Percentiles rank a stretch among this genome's conserved stretches.
phyloP scores from a whole-genome alignment of 2,329 filamentous ascomycete species.

The Cryphonectria parasitica region DNA sequence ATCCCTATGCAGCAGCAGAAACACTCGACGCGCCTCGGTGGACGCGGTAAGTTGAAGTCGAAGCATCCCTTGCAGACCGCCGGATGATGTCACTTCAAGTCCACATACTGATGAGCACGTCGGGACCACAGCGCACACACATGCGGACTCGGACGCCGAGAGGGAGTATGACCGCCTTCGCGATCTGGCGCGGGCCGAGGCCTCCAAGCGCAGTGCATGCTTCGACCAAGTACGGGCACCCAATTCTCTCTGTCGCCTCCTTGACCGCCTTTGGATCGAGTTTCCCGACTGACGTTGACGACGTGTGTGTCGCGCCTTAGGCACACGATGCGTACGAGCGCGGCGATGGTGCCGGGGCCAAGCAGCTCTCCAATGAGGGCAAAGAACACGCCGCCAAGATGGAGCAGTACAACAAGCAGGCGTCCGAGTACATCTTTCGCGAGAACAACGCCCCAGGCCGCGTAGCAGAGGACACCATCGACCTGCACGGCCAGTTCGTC shows the following conservation, averaged over 20 bases:
- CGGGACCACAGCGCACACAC: conserved; percentile 22
- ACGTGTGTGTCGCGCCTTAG: conserved; percentile 41
- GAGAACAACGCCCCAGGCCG: conserved; percentile 85
- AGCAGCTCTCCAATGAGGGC: conserved; percentile 81
- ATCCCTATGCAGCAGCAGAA: conserved; percentile 44
- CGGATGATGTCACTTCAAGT: conserved; percentile 27
- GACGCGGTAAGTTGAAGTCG: conserved; percentile 47
- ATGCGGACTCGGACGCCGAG: conserved; percentile 68
- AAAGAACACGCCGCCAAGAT: conserved; percentile 83
- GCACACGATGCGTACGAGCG: conserved; percentile 78
- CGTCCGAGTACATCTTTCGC: conserved; percentile 91
- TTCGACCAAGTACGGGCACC: conserved; percentile 66
- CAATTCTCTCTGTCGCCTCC: conserved; percentile 3
- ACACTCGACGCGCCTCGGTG: conserved; percentile 43
- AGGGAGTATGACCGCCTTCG: conserved; percentile 91
- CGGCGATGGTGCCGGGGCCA: conserved; percentile 83
- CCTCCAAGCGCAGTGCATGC: conserved; percentile 75
- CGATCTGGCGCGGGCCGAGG: conserved; percentile 79
- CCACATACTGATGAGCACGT: conserved; percentile 18
- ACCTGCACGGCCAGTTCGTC: conserved; percentile 92
- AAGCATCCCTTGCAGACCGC: conserved; percentile 10
- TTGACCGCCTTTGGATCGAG: conserved; percentile 1
- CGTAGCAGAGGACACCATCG: conserved; percentile 81
- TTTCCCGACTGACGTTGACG: conserved; percentile 9
- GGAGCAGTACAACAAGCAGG: conserved; percentile 88